phyloP scores from a whole-genome alignment of 169 alveolate genomes.

The Amoebophrya sp. region DNA sequence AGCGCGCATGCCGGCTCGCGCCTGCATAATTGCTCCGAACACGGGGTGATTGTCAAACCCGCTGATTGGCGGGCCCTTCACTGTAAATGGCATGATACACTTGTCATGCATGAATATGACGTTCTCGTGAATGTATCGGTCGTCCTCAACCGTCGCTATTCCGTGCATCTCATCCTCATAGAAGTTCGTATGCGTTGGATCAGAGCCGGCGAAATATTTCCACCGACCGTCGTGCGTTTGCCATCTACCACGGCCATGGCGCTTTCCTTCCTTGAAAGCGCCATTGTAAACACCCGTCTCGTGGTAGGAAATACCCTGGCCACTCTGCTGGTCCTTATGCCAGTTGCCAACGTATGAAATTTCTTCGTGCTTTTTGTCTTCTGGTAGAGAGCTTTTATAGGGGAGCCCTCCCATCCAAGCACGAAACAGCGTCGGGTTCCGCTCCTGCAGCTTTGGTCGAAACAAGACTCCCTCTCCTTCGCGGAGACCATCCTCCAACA shows the following conservation, averaged over 20 bases:
- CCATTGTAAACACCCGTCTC: not conserved
- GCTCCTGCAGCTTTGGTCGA: too few relatives aligned
- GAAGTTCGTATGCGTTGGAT: constrained; percentile 5
- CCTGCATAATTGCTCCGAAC: not conserved
- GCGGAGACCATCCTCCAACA: not conserved
- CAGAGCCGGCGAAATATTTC: not conserved
- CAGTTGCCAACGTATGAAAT: not conserved
- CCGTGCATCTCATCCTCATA: constrained; percentile 40
- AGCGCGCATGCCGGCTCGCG: not conserved
- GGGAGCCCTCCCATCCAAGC: not conserved
- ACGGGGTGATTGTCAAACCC: constrained; percentile 31
- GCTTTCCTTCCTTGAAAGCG: not conserved
- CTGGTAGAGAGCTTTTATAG: not conserved
- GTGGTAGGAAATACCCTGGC: not conserved
- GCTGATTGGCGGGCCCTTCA: constrained; percentile 40
- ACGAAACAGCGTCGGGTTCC: too few relatives aligned
- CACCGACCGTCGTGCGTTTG: not conserved
- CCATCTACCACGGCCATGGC: constrained; percentile 17
- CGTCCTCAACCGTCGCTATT: constrained; percentile 44
- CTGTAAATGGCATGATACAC: constrained; percentile 47
- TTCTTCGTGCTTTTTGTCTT: not conserved
- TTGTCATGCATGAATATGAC: constrained; percentile 43
- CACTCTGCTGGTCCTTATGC: not conserved
- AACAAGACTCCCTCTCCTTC: not conserved
- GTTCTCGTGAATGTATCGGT: constrained; percentile 40